Conservation (phyloP, 2,329 filamentous ascomycete species). For the Fusarium agapanthi region DNA sequence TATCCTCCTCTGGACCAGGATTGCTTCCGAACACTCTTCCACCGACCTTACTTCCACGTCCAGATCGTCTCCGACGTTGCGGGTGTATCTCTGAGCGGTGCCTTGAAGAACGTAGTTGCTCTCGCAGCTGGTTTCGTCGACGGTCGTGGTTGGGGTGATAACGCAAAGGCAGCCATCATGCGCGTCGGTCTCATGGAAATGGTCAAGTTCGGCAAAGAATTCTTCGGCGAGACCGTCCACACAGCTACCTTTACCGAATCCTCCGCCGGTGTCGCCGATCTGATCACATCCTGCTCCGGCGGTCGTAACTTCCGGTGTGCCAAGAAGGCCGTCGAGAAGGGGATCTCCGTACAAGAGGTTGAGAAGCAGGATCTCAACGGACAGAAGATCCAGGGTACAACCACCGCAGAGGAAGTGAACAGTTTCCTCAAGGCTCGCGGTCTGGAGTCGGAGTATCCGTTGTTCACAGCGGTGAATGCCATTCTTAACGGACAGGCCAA, state of each 20-base stretch:
- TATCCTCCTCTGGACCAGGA: slow-evolving; percentile 88
- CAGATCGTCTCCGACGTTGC: slow-evolving; percentile 95
- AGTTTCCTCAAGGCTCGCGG: slow-evolving; percentile 83
- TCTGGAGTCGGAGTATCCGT: slow-evolving; percentile 83
- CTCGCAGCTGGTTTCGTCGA: slow-evolving; percentile 95
- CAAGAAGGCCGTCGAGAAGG: slow-evolving; percentile 83
- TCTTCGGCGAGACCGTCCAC: slow-evolving; percentile 85
- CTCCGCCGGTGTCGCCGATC: slow-evolving; percentile 91
- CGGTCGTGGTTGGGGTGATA: slow-evolving; percentile 96
- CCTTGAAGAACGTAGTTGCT: slow-evolving; percentile 96
- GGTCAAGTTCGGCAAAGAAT: slow-evolving; percentile 93
- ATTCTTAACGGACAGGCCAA: slow-evolving; percentile 80
- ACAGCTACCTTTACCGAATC: slow-evolving; percentile 95
- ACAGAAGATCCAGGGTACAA: slow-evolving; percentile 94
- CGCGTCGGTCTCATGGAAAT: slow-evolving; percentile 94
- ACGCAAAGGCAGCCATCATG: slow-evolving; percentile 99
- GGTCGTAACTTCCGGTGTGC: slow-evolving; percentile 96
- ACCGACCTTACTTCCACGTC: slow-evolving; percentile 97
- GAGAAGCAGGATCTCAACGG: slow-evolving; percentile 92
- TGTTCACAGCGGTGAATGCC: slow-evolving; percentile 88
- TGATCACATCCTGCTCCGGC: slow-evolving; percentile 92
- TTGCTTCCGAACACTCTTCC: slow-evolving; percentile 86
- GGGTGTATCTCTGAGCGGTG: slow-evolving; percentile 92
- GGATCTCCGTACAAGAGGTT: slow-evolving; percentile 83
- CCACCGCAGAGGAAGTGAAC: slow-evolving; percentile 91